These are phyloP conservation scores for Ostreobium quekettii DNA, from an alignment of 139 green algal genomes.

Conservation along the genomic window DNA sequence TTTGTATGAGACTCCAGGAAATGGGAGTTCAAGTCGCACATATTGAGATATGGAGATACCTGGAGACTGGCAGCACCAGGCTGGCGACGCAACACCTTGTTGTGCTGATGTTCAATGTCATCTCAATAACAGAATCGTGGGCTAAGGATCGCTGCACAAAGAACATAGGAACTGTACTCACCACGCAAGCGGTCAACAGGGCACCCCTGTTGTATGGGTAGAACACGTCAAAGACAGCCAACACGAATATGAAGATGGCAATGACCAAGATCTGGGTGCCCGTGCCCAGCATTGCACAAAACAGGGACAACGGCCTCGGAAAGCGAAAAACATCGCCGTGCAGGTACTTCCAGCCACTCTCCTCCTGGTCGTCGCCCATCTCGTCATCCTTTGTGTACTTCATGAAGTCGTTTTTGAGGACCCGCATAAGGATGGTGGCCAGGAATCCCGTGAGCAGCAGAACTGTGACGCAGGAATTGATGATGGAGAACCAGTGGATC, in stretches of 20 bases:
- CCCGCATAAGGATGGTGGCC: constrained; percentile 88
- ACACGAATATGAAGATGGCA: constrained; percentile 64
- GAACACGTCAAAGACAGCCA: constrained; percentile 79
- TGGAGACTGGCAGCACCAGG: no score
- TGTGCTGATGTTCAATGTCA: no score
- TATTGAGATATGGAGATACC: no score
- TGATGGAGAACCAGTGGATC: constrained; percentile 97
- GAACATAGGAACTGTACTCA: constrained; percentile 19
- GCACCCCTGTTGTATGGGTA: constrained; percentile 91
- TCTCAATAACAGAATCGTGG: no score
- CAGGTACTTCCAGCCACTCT: constrained; percentile 86
- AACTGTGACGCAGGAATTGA: constrained; percentile 93
- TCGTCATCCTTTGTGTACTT: constrained; percentile 66
- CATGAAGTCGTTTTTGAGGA: constrained; percentile 90
- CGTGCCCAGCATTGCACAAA: constrained; percentile 74
- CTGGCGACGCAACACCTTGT: no score
- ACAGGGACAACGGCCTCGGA: constrained; percentile 61
- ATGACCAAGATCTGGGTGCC: constrained; percentile 75
- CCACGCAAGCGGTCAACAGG: constrained; percentile 73
- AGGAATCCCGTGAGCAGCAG: constrained; percentile 92
- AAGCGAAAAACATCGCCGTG: constrained; percentile 94
- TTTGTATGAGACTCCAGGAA: no score
- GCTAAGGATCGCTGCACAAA: no score
- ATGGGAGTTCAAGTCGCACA: no score
- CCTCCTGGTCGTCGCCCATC: constrained; percentile 39